Base-by-base conservation (phyloP, 176 grass and related monocot species). In the Raddia distichophylla region DNA sequence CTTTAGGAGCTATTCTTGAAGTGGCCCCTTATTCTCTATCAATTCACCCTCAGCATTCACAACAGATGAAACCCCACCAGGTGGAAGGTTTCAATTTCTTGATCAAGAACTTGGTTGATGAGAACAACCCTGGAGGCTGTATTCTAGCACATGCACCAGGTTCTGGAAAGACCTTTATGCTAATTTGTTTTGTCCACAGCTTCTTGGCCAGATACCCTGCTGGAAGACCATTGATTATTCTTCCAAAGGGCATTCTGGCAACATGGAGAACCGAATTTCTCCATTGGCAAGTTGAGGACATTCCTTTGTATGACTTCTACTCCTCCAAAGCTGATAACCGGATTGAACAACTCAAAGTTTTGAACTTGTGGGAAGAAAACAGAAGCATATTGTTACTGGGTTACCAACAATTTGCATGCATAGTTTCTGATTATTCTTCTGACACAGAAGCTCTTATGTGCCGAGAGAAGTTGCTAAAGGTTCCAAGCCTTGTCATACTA, bases 91-190 rank as follows among this genome's bases (percentile, higher is more conserved):
- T 97, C 71, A 90, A 93, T 48, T 97, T 97, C 67, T 82, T 97
- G 84, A 40, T 90, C 35, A 97, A 86, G 62, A 93, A 97, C 60
- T 76, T 97, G 60, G 89, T 76, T 68, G 91, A 89, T 84, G 91
- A 97, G 66, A 84, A 87, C 55, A 88, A 90, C 20, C 91, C 91
- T 71, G 94, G 89, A 40, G 94, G 89, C 32, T 97, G 91, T 78
- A 94, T 97, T 91, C 85, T 97, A 73, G 94, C 94, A 81, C 94
- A 97, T 72, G 94, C 91, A 27, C 91, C 94, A 56, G 91, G 94
- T 67, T 94, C 94, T 47, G 94, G 94, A 19, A 97, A 97, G 82
- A 97, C 91, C 11, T 97, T 97, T 68, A 86, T 97, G 87, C 62
- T 97, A 27, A 97, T 97, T 69, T 80, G 82, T 86, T 97, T 94